Percentiles rank a stretch among this genome's conserved stretches.
These are phyloP conservation scores for Candida tammaniensis DNA, from an alignment of 805 yeast genomes.

Conservation along the genomic window DNA sequence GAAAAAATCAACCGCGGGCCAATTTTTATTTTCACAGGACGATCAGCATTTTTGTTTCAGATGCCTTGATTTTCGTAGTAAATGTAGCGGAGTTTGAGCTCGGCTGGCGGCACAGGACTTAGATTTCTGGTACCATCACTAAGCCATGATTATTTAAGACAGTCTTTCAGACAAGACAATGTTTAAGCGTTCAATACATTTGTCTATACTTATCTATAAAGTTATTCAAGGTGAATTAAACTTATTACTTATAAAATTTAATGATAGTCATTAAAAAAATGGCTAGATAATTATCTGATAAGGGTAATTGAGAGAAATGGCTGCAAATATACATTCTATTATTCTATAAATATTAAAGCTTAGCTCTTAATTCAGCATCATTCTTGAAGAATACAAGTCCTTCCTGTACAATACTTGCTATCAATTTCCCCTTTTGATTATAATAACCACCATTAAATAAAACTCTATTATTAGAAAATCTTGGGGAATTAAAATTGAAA, in stretches of 20 bases:
- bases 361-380: constrained; percentile 15
- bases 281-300: background rate
- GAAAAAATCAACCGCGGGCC: too few relatives aligned
- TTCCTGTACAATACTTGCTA: constrained; percentile 34
- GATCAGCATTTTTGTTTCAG: too few relatives aligned
- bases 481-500: constrained; percentile 26
- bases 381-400: constrained; percentile 26
- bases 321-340: constrained; percentile 3
- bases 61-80: background rate
- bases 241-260: too few relatives aligned
- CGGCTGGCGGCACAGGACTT: too few relatives aligned
- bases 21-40: too few relatives aligned
- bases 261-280: background rate
- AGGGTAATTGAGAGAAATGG: background rate
- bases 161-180: too few relatives aligned
- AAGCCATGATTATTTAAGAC: too few relatives aligned
- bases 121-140: too few relatives aligned
- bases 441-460: constrained; percentile 28
- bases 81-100: background rate
- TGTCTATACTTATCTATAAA: too few relatives aligned
- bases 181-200: too few relatives aligned
- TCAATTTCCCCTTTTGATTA: constrained; percentile 24
- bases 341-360: constrained; percentile 8
- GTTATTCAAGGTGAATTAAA: too few relatives aligned
- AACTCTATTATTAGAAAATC: constrained; percentile 28